Evolutionary conservation across 2,329 filamentous ascomycete species (phyloP).

Genomic region (Claviceps arundinis): DNA sequence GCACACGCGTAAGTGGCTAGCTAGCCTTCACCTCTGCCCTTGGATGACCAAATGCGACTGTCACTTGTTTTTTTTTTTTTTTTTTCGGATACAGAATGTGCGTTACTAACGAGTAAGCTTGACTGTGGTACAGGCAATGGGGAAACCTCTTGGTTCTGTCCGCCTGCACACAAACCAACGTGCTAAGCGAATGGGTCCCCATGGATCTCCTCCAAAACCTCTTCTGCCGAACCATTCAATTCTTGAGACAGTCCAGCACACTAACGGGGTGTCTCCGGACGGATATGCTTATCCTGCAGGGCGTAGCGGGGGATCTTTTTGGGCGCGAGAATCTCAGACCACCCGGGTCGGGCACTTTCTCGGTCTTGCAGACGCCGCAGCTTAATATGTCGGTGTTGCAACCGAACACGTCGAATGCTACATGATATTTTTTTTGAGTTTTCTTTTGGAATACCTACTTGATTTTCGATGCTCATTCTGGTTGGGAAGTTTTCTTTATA

Average conservation of each 20-base stretch:
- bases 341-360: constrained; percentile 29
- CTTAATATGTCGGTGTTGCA: constrained; percentile 9
- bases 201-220: constrained; percentile 42
- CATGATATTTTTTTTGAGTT: too few species aligned
- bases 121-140: constrained; percentile 60
- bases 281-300: constrained; percentile 62
- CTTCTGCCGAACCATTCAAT: constrained; percentile 60
- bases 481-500: too few species aligned
- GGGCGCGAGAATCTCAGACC: constrained; percentile 14
- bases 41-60: too few species aligned
- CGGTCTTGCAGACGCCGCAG: constrained; percentile 17
- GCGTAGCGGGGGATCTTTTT: constrained; percentile 35
- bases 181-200: constrained; percentile 45
- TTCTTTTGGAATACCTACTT: too few species aligned
- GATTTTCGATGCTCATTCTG: too few species aligned
- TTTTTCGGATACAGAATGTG: not conserved
- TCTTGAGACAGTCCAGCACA: constrained; percentile 56
- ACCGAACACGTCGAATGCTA: not conserved
- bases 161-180: constrained; percentile 58
- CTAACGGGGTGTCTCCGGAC: constrained; percentile 62
- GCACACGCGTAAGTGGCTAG: constrained; percentile 70
- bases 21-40: too few species aligned
- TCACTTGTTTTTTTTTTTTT: not conserved
- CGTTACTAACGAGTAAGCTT: not conserved
- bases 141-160: constrained; percentile 87